phyloP scores from a whole-genome alignment of 495 filamentous ascomycete genomes.

The Xylaria grammica region DNA sequence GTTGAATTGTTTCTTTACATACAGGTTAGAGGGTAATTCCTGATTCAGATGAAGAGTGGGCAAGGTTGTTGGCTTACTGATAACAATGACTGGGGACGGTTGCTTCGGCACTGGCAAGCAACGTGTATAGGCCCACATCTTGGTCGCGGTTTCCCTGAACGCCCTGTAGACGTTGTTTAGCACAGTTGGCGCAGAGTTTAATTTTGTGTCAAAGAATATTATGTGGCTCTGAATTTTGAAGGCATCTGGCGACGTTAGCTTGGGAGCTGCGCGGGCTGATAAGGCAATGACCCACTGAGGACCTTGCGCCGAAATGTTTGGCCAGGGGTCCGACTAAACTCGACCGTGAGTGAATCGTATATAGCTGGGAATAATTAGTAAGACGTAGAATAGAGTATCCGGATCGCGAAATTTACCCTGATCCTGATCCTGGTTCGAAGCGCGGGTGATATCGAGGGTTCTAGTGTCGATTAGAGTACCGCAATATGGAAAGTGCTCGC shows the following conservation, averaged over 20 bases:
- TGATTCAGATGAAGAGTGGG: neutral
- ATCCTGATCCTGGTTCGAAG: constrained; percentile 34
- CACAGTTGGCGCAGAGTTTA: constrained; percentile 73
- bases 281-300: constrained; percentile 59
- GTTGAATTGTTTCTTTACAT: constrained; percentile 64
- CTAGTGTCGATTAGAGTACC: constrained; percentile 75
- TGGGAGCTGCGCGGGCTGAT: constrained; percentile 47
- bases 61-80: constrained; percentile 53
- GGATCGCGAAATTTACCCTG: constrained; percentile 25
- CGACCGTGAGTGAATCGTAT: constrained; percentile 76
- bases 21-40: constrained; percentile 6
- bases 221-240: constrained; percentile 87
- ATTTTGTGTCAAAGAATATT: constrained; percentile 86
- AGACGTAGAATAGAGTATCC: neutral
- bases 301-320: constrained; percentile 78
- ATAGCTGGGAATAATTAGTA: constrained; percentile 39
- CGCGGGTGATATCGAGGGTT: constrained; percentile 69
- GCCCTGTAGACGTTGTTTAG: constrained; percentile 74
- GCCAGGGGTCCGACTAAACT: constrained; percentile 70
- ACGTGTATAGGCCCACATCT: constrained; percentile 79
- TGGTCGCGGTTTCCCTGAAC: constrained; percentile 78
- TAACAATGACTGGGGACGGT: constrained; percentile 60
- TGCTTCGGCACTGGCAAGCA: constrained; percentile 61
- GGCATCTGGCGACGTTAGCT: constrained; percentile 52
- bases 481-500: constrained; percentile 80